Base-by-base conservation (phyloP, 2,329 filamentous ascomycete species). In the Cryphonectria parasitica region DNA sequence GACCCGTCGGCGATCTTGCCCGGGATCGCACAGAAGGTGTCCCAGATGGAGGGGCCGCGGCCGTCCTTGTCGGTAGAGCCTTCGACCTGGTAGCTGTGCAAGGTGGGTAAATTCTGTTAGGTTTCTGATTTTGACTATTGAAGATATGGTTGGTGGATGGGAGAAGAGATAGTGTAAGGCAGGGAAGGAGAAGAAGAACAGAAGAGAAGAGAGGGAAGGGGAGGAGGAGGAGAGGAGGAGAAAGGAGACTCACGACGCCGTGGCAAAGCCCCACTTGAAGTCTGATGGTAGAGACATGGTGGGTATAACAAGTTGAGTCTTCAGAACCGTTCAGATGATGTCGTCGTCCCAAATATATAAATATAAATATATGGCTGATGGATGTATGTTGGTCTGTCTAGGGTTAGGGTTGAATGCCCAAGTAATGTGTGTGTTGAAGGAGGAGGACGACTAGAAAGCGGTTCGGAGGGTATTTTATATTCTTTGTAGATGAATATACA, bases 1-100 rank as follows among this genome's bases (percentile, higher is more conserved):
- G 86, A 90, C 70, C 89, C 91, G 76, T 93, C 92, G 69, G 93
- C 92, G 76, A 96, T 94, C 82, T 96, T 97, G 77, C 92, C 92
- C 8, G 91, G 90, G 68, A 89, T 91, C 73, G 88, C 88, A 82
- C 92, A 95, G 83, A 97, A 97, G n/a, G 88, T 91, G 82, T 97
- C 94, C 94, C 94, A 97, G 80, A 97, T 96, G 73, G 91, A 93
- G 68, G 92, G 90, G 31, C 88, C 91, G 74, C 93, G 92, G 74
- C 93, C 94, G 78, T 95, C 93, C 77, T 91, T 88, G 64, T 91
- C 84, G 54, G 87, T 84, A 64, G 89, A 90, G 70, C 94, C 94
- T 84, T 97, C 94, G 75, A 97, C 92, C 80, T 97, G 93, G 84
- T 96, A 97, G 78, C 93, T 96, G 78, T 6, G 72, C 54, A 34